These are phyloP conservation scores for Chimonanthus praecox DNA, from an alignment of 164 flowering plant species.

Conservation along the genomic window DNA sequence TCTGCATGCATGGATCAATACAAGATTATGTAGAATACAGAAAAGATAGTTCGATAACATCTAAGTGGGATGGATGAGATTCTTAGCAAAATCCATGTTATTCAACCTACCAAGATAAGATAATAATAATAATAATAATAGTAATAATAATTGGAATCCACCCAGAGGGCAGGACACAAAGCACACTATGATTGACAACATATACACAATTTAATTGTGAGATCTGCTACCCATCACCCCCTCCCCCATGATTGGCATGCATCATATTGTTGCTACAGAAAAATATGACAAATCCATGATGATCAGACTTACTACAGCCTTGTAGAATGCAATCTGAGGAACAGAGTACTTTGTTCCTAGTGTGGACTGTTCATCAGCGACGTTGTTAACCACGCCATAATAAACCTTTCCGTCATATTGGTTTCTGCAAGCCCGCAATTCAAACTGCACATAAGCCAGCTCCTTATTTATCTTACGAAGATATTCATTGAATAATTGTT, in stretches of 20 bases:
- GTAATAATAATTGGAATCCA: no score
- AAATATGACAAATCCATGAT: neutral
- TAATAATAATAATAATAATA: no score
- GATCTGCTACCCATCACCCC: no score
- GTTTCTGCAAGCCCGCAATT: constrained; percentile 76
- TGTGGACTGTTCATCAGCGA: constrained; percentile 90
- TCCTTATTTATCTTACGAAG: constrained; percentile 72
- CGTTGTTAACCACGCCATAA: constrained; percentile 83
- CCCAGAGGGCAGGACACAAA: neutral
- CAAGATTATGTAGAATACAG: neutral
- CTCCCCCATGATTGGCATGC: no score
- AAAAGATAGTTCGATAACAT: neutral
- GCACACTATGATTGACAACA: neutral
- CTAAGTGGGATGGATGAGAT: no score
- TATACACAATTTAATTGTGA: neutral
- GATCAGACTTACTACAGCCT: constrained; percentile 60
- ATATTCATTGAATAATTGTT: constrained; percentile 47
- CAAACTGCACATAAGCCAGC: constrained; percentile 70
- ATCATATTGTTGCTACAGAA: no score
- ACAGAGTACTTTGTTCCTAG: constrained; percentile 79
- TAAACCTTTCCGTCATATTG: constrained; percentile 75
- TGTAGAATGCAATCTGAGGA: constrained; percentile 84
- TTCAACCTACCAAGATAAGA: neutral
- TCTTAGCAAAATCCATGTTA: neutral
- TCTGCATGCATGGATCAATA: constrained; percentile 28